phyloP scores from a whole-genome alignment of 2,329 filamentous ascomycete species.

The Neofusicoccum kwambonambiense region DNA sequence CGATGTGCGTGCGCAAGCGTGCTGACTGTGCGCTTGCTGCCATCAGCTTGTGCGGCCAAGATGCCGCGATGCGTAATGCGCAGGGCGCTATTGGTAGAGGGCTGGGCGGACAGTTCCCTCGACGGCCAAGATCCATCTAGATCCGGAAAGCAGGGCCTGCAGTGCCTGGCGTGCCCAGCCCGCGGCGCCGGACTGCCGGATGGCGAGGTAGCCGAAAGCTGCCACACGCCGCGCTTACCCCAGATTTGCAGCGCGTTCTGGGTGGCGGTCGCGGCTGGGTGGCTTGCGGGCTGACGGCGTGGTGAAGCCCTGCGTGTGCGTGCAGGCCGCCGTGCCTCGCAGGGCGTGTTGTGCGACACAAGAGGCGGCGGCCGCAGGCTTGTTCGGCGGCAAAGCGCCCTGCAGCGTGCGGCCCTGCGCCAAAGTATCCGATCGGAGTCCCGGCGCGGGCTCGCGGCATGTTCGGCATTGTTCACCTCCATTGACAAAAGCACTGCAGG shows the following conservation, averaged over 20 bases:
- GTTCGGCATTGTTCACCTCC: slow-evolving; percentile 4
- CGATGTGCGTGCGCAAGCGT: neutral
- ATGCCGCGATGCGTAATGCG: neutral
- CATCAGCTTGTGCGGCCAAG: neutral
- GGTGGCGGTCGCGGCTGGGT: neutral
- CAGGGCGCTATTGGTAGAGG: neutral
- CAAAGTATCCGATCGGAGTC: neutral
- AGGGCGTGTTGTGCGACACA: neutral
- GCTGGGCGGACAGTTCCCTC: neutral
- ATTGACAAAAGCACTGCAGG: neutral
- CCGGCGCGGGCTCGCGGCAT: neutral
- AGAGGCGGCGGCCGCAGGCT: neutral
- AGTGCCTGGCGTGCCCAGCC: neutral
- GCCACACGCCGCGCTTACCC: neutral
- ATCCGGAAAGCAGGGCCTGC: neutral
- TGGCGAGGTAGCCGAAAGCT: slow-evolving; percentile 2
- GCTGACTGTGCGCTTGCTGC: neutral
- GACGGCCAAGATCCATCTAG: neutral
- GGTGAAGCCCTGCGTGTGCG: neutral
- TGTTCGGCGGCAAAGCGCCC: neutral
- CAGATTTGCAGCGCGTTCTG: neutral
- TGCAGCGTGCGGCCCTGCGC: neutral
- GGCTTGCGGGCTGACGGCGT: neutral
- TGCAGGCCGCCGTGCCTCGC: neutral
- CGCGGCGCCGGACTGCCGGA: neutral